These are phyloP conservation scores for Wallacemonas collosoma DNA, from an alignment of 208 protist genomes.

Conservation along the genomic window DNA sequence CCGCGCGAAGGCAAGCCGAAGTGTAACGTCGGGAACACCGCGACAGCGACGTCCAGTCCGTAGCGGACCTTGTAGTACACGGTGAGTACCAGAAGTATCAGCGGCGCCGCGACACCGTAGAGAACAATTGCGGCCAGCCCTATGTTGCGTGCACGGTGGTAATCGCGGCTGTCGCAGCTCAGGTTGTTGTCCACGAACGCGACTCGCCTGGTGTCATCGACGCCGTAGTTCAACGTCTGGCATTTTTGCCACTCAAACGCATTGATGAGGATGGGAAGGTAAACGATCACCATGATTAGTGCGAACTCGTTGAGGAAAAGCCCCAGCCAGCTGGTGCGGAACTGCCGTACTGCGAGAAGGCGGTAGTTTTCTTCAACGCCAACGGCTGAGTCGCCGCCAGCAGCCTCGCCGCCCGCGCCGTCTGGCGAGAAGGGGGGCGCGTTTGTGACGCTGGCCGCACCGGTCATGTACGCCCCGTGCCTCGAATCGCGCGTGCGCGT, in stretches of 20 bases:
- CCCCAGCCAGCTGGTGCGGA: constrained; percentile 21
- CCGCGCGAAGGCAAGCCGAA: constrained; percentile 21
- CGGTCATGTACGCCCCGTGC: not conserved
- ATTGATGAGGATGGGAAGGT: constrained; percentile 16
- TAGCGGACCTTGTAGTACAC: constrained; percentile 11
- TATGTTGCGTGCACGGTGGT: constrained; percentile 13
- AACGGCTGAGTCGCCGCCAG: not conserved
- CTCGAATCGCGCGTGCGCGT: not conserved
- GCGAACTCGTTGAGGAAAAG: constrained; percentile 22
- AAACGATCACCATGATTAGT: constrained; percentile 18
- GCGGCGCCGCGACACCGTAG: constrained; percentile 24
- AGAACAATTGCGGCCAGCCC: constrained; percentile 15
- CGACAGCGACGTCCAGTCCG: constrained; percentile 27
- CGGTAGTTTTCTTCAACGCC: constrained; percentile 23
- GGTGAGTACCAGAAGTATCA: not conserved
- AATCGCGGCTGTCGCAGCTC: constrained; percentile 11
- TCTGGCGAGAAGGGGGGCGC: not conserved
- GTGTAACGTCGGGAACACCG: constrained; percentile 27
- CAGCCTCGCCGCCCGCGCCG: not conserved
- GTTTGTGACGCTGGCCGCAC: not conserved
- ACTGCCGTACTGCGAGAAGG: constrained; percentile 21
- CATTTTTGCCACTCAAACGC: constrained; percentile 27
- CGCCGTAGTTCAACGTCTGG: constrained; percentile 11
- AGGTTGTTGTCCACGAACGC: constrained; percentile 16
- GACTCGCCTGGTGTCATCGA: not conserved